A percentile compares a stretch with the other conserved stretches of the same genome.
Evolutionary conservation across 441 rosid species (phyloP).

Genomic region (Lagerstroemia fauriei): DNA sequence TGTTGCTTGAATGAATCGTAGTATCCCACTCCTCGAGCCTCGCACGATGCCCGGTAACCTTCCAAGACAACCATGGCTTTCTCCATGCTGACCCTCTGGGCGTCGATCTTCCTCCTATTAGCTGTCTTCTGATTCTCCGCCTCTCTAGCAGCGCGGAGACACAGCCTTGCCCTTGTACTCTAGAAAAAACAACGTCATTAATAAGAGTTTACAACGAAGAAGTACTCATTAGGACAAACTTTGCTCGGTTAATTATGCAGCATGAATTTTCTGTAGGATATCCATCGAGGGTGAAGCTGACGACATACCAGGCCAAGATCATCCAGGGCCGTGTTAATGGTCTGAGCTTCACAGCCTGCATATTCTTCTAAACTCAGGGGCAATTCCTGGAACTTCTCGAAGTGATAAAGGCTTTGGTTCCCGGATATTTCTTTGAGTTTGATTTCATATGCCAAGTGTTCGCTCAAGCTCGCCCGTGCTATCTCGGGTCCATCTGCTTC

Average conservation of each 20-base stretch:
- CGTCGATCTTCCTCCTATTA: conserved; percentile 36
- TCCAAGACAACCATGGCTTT: conserved; percentile 34
- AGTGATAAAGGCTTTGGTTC: conserved; percentile 20
- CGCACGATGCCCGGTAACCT: conserved; percentile 45
- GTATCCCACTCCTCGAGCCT: conserved; percentile 41
- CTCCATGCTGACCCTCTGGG: conserved; percentile 33
- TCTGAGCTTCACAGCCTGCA: conserved; percentile 21
- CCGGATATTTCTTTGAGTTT: conserved; percentile 38
- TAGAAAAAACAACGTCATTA: conserved; percentile 30
- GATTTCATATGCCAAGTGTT: conserved; percentile 48
- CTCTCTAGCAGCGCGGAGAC: conserved; percentile 60
- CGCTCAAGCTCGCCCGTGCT: conserved; percentile 46
- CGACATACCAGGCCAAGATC: conserved; percentile 69
- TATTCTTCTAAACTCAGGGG: conserved; percentile 39
- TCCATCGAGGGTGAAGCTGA: background rate
- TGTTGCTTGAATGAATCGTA: conserved; percentile 66
- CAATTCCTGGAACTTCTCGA: conserved; percentile 39
- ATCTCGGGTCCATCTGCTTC: conserved; percentile 32
- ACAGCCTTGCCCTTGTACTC: conserved; percentile 59
- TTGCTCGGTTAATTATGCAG: too few relatives aligned
- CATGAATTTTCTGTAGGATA: too few relatives aligned
- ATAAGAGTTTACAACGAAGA: background rate
- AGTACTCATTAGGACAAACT: too few relatives aligned
- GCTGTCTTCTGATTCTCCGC: conserved; percentile 51
- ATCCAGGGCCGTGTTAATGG: conserved; percentile 29